Conservation (phyloP, 768 basidiomycete genomes). For the Coprinopsis sp. region DNA sequence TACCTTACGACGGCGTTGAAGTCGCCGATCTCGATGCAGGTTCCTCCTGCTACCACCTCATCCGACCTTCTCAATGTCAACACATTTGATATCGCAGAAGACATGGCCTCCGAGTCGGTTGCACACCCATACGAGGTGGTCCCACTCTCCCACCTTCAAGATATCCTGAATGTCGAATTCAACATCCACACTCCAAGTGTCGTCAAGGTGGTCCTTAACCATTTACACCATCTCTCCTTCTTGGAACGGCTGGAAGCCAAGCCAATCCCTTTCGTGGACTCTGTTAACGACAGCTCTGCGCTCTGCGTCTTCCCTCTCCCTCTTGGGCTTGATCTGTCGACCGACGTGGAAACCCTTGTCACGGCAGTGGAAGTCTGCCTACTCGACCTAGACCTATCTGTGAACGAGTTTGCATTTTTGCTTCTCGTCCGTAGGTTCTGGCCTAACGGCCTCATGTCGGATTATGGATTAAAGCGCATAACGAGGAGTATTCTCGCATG, state of each 20-base stretch:
- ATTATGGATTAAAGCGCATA: conserved; percentile 63
- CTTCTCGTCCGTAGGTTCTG: conserved; percentile 66
- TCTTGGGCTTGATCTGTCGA: conserved; percentile 64
- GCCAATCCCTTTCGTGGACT: conserved; percentile 33
- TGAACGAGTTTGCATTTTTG: conserved; percentile 71
- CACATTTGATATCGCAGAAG: conserved; percentile 15
- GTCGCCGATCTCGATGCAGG: conserved; percentile 28
- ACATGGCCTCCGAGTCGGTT: conserved; percentile 15
- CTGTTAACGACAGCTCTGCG: conserved; percentile 25
- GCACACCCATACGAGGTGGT: conserved; percentile 55
- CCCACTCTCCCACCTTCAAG: conserved; percentile 54
- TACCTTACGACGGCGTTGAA: conserved; percentile 60
- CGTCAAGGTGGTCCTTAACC: conserved; percentile 49
- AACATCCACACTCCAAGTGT: conserved; percentile 49
- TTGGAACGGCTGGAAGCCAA: conserved; percentile 43
- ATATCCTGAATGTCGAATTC: conserved; percentile 56
- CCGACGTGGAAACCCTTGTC: conserved; percentile 68
- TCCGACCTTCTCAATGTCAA: conserved; percentile 45
- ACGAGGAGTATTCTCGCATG: conserved; percentile 56
- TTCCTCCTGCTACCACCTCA: conserved; percentile 21
- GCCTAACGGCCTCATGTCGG: conserved; percentile 70
- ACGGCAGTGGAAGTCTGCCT: conserved; percentile 69
- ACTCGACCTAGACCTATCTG: conserved; percentile 62
- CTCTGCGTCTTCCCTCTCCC: conserved; percentile 65
- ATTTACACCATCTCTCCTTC: conserved; percentile 60